Conservation (phyloP, 2,329 filamentous ascomycete species). For the Ophiostoma tasmaniense region DNA sequence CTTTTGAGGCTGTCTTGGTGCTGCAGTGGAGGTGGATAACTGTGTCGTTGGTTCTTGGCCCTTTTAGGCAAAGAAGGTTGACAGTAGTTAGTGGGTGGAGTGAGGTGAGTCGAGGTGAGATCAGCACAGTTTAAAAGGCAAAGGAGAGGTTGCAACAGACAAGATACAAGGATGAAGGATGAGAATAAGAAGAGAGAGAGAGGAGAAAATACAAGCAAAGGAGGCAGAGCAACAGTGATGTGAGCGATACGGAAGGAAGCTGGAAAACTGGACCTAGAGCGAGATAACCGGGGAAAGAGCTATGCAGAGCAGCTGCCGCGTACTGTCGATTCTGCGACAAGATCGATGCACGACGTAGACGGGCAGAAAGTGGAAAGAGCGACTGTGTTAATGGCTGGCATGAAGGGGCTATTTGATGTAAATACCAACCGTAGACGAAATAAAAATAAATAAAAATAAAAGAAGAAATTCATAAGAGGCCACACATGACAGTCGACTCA, state of each 20-base stretch:
- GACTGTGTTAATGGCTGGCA: background rate
- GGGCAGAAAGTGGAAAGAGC: background rate
- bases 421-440: background rate
- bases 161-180: background rate
- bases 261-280: conserved; percentile 5
- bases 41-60: background rate
- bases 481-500: background rate
- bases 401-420: background rate
- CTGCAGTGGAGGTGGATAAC: background rate
- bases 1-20: background rate
- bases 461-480: background rate
- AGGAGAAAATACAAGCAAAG: background rate
- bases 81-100: background rate
- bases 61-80: conserved; percentile 7
- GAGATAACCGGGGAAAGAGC: conserved; percentile 13
- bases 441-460: background rate
- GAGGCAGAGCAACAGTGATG: background rate
- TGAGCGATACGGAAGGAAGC: conserved; percentile 7
- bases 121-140: background rate
- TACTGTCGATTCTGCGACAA: background rate
- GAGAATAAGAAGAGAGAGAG: background rate
- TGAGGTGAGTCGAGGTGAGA: background rate
- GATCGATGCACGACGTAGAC: background rate
- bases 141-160: background rate
- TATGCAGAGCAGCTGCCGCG: background rate